Evolutionary conservation across 371 early-diverging fungal genomes (phyloP), one percentile per base, ranked within the genome.

Genomic region (Actinomucor elegans): DNA sequence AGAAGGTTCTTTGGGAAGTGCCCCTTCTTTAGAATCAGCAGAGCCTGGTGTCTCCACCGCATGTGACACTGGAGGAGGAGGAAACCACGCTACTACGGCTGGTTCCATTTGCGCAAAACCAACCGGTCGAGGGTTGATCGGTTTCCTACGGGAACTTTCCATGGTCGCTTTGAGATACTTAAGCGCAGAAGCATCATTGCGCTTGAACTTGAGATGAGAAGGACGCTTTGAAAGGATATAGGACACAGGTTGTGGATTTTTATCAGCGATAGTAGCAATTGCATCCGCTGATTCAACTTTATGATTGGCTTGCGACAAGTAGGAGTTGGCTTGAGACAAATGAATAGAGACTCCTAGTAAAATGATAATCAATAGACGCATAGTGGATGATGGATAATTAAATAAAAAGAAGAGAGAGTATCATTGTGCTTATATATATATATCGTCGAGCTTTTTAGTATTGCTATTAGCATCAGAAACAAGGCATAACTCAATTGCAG

Each of bases 121-220:
- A 21, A 26, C 42, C 21, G 52, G 33, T 1, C 42, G 52, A 8
- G 52, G 32, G 6, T 41, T 24, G 4, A 32, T 43, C 20, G 36
- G 20, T 18, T 52, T 43, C 12, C 34, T 41, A 5, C 27, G 31
- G 17, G 41, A 52, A 8, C 43, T 52, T 10, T 14, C 31, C 43
- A 52, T 52, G 12, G 52, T 43, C 32, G 52, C 43, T 26, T 27
- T 31, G 20, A 52, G 26, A 34, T 42, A 42, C n/a, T 23, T 20
- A 5, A 52, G 24, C 1, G 52, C 34, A 10, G 52, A 33, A 15
- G 52, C 52, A 33, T 52, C 41, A 26, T 52, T 43, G 1, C 52
- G 41, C 32, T 52, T 52, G n/a, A n/a, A n/a, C 9, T 5, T 9
- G 1, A 32, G 9, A 21, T 20, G 15, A 2, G 12, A 14, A 21